Evolutionary conservation across 352 stramenopile genomes (phyloP).

Genomic region (Phytophthora ohioensis): DNA sequence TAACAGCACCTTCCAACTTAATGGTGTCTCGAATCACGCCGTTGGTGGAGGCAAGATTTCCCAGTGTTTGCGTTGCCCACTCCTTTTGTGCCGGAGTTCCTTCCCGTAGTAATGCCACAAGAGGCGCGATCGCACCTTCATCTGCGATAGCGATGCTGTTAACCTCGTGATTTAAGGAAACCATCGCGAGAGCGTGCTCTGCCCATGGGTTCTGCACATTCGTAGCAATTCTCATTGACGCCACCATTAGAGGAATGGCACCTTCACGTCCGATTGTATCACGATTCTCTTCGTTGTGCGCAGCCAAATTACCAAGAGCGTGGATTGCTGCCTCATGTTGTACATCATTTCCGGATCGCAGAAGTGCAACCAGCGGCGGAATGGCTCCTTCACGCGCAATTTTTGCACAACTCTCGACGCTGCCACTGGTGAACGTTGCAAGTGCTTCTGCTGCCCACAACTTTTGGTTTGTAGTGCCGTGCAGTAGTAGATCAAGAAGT

Average conservation of each 20-base stretch:
- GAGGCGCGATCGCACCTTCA: neutral
- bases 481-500: neutral
- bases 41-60: constrained; percentile 3
- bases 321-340: constrained; percentile 12
- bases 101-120: constrained; percentile 12
- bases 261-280: constrained; percentile 14
- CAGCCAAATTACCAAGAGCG: constrained; percentile 12
- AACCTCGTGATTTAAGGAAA: constrained; percentile 10
- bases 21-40: neutral
- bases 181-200: constrained; percentile 5
- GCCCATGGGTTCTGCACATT: constrained; percentile 22
- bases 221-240: constrained; percentile 7
- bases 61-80: constrained; percentile 6
- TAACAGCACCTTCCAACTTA: constrained; percentile 1
- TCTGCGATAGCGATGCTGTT: constrained; percentile 8
- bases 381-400: constrained; percentile 15
- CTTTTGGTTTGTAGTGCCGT: constrained; percentile 18
- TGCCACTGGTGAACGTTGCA: constrained; percentile 6
- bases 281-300: constrained; percentile 7
- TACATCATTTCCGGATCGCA: constrained; percentile 9
- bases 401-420: neutral
- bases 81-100: constrained; percentile 15
- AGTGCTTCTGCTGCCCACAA: constrained; percentile 13
- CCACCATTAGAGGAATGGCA: constrained; percentile 5
- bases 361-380: neutral